A percentile compares a stretch with the other conserved stretches of the same genome.
These are phyloP conservation scores for Carex sylvatica DNA, from an alignment of 202 grass and related monocot genomes.

Conservation along the genomic window DNA sequence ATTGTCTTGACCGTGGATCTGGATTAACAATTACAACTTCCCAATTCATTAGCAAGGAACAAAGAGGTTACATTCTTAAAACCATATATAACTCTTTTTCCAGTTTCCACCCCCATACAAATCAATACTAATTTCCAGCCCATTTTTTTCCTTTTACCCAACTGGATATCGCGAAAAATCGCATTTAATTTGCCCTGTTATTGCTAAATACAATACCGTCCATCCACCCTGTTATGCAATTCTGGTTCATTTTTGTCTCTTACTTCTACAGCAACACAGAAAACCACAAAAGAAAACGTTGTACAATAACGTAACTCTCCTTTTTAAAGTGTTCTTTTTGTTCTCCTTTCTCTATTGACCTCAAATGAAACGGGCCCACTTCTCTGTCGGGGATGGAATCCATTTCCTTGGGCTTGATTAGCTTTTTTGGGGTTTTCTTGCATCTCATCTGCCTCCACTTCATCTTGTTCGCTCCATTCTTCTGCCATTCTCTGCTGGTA, in stretches of 20 bases:
- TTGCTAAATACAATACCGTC: background rate
- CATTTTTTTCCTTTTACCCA: background rate
- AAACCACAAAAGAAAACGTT: slow-evolving; percentile 9
- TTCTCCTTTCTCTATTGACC: slow-evolving; percentile 20
- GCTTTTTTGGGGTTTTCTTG: slow-evolving; percentile 27
- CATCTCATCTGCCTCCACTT: slow-evolving; percentile 27
- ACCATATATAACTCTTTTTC: slow-evolving; percentile 19
- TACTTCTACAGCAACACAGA: slow-evolving; percentile 7
- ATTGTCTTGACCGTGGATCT: background rate
- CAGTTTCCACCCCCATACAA: background rate
- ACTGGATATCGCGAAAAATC: background rate
- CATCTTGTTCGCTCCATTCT: slow-evolving; percentile 46
- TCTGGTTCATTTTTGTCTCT: background rate
- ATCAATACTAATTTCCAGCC: background rate
- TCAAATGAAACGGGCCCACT: slow-evolving; percentile 28
- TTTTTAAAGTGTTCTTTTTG: slow-evolving; percentile 12
- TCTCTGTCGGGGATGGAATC: slow-evolving; percentile 20
- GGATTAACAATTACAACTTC: slow-evolving; percentile 11
- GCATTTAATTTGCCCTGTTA: background rate
- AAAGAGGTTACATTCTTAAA: slow-evolving; percentile 21
- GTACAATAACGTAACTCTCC: background rate
- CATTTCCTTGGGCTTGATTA: slow-evolving; percentile 22
- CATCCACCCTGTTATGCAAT: background rate
- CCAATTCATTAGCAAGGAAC: background rate
- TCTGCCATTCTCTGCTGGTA: slow-evolving; percentile 75